phyloP scores from a whole-genome alignment of 2,329 filamentous ascomycete species.

The Neofusicoccum parvum region DNA sequence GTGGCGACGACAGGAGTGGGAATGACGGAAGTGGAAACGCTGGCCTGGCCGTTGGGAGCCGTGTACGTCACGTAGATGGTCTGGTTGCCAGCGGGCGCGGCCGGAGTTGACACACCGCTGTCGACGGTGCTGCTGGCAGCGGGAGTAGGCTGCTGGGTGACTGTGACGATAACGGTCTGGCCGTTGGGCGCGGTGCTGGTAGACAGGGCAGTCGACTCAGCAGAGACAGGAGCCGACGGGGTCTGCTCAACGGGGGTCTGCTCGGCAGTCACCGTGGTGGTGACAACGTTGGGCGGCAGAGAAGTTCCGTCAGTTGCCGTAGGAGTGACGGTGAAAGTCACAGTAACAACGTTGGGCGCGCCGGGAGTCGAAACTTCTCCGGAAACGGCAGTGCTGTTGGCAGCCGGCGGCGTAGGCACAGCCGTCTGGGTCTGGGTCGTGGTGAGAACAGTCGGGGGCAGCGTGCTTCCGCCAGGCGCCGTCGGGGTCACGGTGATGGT shows the following conservation, averaged over 20 bases:
- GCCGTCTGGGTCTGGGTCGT: background rate
- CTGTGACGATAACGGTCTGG: background rate
- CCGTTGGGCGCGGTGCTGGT: conserved; percentile 5
- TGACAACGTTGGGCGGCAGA: conserved; percentile 10
- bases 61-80: conserved; percentile 6
- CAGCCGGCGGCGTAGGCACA: background rate
- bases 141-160: background rate
- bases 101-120: background rate
- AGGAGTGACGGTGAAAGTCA: conserved; percentile 7
- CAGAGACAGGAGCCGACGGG: conserved; percentile 1
- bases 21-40: background rate
- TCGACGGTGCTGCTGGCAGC: background rate
- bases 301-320: conserved; percentile 7
- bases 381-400: background rate
- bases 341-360: background rate
- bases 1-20: background rate
- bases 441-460: conserved; percentile 6
- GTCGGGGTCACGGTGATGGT: conserved; percentile 6
- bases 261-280: conserved; percentile 5
- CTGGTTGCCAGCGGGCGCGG: conserved; percentile 6
- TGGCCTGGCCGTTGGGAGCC: background rate
- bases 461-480: conserved; percentile 9
- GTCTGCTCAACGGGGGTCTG: background rate
- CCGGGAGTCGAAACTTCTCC: background rate
- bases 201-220: background rate